Evolutionary conservation across 2,329 filamentous ascomycete species (phyloP), one percentile per base, ranked within the genome.

Genomic region (Colletotrichum paranaense): DNA sequence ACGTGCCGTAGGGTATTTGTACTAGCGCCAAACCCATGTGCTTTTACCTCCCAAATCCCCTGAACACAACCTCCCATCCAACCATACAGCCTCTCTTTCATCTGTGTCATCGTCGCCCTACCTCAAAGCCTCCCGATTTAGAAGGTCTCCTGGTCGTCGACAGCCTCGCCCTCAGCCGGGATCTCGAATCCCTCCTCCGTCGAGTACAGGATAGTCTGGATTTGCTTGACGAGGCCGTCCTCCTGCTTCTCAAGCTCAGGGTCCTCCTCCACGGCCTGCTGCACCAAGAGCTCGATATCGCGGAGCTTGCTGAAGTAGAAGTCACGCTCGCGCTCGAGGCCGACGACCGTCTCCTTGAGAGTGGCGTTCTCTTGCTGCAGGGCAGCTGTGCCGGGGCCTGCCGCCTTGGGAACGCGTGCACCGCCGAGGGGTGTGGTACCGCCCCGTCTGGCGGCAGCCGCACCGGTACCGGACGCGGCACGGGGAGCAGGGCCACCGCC

Each of bases 261-360:
- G 77, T 98, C 94, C 75, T 95, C 93, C 78, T 99, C 97, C 80
- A 97, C 93, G 12, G 95, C 95, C 79, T 94, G 93, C 86, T 99
- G 97, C 68, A 99, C 90, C 79, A 99, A 87, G 76, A 99, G 87
- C 86, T 99, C 97, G 78, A 99, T 99, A 81, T 99, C 97, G 73
- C 97, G 91, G 76, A 99, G 89, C 88, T 99, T 99, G 89, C 94
- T 97, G 85, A 99, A 99, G 88, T 99, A 99, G 83, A 99, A 99
- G 83, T 99, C 97, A 62, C 97, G 91, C 87, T 99, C 97, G 78
- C 97, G 93, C 88, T 99, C 97, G 55, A 99, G 88, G 1, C 97
- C 97, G 14, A 91, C 89, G n/a, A 99, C 96, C 0, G 95, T 98
- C 86, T 98, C 96, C 88, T 98, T 98, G 78, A 98, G 89, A 32